Percentiles rank a stretch among this genome's conserved stretches.
Evolutionary conservation across 768 basidiomycete species (phyloP).

Genomic region (Suillus clintonianus): DNA sequence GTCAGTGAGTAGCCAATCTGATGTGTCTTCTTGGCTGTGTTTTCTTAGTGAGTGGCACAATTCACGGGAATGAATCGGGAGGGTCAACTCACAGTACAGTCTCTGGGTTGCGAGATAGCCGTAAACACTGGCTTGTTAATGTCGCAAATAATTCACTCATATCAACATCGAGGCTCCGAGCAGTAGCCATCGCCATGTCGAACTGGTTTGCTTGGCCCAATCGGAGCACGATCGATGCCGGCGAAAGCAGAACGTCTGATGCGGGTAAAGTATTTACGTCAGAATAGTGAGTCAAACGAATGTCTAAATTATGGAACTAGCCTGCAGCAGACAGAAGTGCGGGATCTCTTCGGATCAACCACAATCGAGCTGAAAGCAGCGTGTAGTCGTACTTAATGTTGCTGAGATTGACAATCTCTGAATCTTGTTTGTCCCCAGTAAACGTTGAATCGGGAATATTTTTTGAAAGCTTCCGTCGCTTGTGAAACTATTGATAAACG

Average conservation of each 20-base stretch:
- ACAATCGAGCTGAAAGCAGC: conserved; percentile 74
- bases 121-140: conserved; percentile 77
- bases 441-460: conserved; percentile 80
- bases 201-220: conserved; percentile 80
- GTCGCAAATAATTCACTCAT: conserved; percentile 85
- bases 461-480: conserved; percentile 70
- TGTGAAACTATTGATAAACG: conserved; percentile 50
- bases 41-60: conserved; percentile 7
- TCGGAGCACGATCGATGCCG: conserved; percentile 70
- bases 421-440: conserved; percentile 58
- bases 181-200: conserved; percentile 76
- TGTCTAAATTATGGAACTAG: conserved; percentile 35
- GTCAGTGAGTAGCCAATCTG: conserved; percentile 84
- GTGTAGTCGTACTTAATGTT: conserved; percentile 82
- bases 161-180: conserved; percentile 75
- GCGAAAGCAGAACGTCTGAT: conserved; percentile 55
- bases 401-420: conserved; percentile 76
- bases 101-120: conserved; percentile 66
- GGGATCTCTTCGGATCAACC: conserved; percentile 70
- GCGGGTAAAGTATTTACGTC: conserved; percentile 19
- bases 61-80: conserved; percentile 1
- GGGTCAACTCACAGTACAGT: conserved; percentile 51
- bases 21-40: conserved; percentile 65
- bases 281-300: background rate
- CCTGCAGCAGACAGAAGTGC: conserved; percentile 63